Conservation (phyloP, 2,329 filamentous ascomycete species). For the Rhynchosporium graminicola region DNA sequence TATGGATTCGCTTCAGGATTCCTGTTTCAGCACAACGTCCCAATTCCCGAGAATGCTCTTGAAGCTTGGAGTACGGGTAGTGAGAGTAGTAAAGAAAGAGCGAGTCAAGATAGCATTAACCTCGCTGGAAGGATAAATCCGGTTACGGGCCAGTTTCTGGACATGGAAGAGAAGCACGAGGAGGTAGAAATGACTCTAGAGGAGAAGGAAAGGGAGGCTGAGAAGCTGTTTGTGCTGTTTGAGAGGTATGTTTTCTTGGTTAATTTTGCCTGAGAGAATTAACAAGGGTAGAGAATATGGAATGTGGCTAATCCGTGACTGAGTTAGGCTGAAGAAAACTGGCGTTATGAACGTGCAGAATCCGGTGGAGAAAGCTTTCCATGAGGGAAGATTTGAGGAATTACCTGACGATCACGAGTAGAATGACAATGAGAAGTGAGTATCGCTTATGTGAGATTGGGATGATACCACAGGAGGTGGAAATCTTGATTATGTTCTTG, state of each 20-base stretch:
- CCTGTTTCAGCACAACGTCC: constrained; percentile 79
- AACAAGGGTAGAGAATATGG: neutral
- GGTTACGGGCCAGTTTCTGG: constrained; percentile 38
- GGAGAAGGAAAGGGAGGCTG: constrained; percentile 80
- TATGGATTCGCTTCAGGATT: constrained; percentile 94
- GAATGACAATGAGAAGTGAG: constrained; percentile 34
- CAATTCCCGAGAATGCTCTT: constrained; percentile 67
- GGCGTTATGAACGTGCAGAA: constrained; percentile 39
- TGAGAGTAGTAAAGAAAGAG: constrained; percentile 32
- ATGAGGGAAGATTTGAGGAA: constrained; percentile 38
- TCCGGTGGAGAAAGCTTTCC: constrained; percentile 34
- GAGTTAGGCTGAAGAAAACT: constrained; percentile 35
- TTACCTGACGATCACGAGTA: constrained; percentile 38
- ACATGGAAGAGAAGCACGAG: constrained; percentile 43
- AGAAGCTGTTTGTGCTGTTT: constrained; percentile 40
- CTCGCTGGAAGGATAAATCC: constrained; percentile 38
- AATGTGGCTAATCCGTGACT: constrained; percentile 14
- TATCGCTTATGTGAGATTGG: neutral
- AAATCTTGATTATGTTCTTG: no score
- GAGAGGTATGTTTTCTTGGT: constrained; percentile 33
- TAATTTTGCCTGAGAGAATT: neutral
- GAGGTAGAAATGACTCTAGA: constrained; percentile 80
- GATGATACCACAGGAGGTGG: neutral
- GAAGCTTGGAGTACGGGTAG: constrained; percentile 50
- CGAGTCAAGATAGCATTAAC: constrained; percentile 28